Base-by-base conservation (phyloP, 495 filamentous ascomycete genomes). In the Penicillium desertorum region DNA sequence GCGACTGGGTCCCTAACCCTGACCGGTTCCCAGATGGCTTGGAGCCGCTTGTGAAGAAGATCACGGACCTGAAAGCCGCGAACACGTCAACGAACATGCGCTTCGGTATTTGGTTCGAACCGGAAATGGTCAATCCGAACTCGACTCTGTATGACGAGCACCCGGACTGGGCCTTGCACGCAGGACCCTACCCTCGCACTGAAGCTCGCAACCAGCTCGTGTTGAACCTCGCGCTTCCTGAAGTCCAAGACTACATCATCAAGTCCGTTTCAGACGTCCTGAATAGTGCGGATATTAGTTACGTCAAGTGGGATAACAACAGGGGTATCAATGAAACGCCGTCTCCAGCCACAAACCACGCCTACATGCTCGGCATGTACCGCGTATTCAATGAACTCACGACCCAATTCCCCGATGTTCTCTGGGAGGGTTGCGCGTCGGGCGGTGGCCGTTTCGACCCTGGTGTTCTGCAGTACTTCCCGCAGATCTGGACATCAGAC, bases 271-370 rank as follows among this genome's bases (percentile, higher is more conserved):
- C 78, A 16, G 63, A 66, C 32, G 62, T 84, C 11, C 71, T 84
- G 23, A 64, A 73, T 54, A 76, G 71, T 10, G 77, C 78, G 1
- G 60, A 76, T 22, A 82, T 84, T 45, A 44, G 59, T 29, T 84
- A 83, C 51, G 71, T 84, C 52, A 84, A 84, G 53, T 84, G 81
- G 81, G 81, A 84, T 37, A 80, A 83, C 65, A 84, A 84, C 61
- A 68, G 81, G 9, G 79, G 76, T 1, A 79, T 81, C 30, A 75
- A 82, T 53, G 80, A 84, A 63, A 69, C 72, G 32, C 60, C 79
- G 20, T 78, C 74, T 1, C 80, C 81, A 0, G 64, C 71, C n/a
- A 72, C 66, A 3, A 66, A 76, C 58, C 76, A 84, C 56, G 67
- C 64, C 23, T 82, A 84, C 66, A 81, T 83, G 67, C 68, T 84